Evolutionary conservation across 2,329 filamentous ascomycete genomes (phyloP), one percentile per base, ranked within the genome.

Genomic region (Trichoderma breve): DNA sequence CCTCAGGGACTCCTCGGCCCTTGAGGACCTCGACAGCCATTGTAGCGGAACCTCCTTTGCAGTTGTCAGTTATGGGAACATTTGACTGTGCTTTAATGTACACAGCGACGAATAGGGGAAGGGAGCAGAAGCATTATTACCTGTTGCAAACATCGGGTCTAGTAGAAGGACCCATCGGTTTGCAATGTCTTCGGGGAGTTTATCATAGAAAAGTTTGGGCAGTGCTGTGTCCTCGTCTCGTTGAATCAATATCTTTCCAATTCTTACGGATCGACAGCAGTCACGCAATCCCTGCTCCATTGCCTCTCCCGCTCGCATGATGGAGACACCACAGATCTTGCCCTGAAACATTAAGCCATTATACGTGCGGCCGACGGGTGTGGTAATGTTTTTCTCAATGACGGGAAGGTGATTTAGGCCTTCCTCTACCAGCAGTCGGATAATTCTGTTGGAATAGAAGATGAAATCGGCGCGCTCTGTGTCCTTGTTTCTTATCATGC

Each of bases 141-240:
- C 95, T 76, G 96, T 99, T 72, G 96, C 96, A 83, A 99, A 95
- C 96, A 99, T 99, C n/a, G 96, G 96, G 80, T 99, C 96, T 60
- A 99, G 84, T 58, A 99, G 86, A 73, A 99, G 85, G 43, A 98
- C 95, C 95, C 96, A 99, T 81, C 96, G 87, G 70, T 95, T 89
- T 28, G 92, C 89, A 81, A 99, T 98, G 80, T 99, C 96, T 79
- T 94, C 92, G 7, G 96, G 96, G 47, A 99, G 88, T 85, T 99
- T 99, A 78, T 98, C 95, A 83, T 98, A 99, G 83, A 98, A 99
- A 12, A 99, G 87, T 81, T 94, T 96, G 14, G 96, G 96, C 84
- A 92, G 89, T 69, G 92, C 88, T 1, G 96, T 98, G 84, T 98
- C 96, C 83, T 99, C 96, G 77, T 99, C 96, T 71, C 96, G 87